A percentile compares a stretch with the other conserved stretches of the same genome.
These are phyloP conservation scores for Rhododendron ferrugineum DNA, from an alignment of 148 eudicot species.

Conservation along the genomic window DNA sequence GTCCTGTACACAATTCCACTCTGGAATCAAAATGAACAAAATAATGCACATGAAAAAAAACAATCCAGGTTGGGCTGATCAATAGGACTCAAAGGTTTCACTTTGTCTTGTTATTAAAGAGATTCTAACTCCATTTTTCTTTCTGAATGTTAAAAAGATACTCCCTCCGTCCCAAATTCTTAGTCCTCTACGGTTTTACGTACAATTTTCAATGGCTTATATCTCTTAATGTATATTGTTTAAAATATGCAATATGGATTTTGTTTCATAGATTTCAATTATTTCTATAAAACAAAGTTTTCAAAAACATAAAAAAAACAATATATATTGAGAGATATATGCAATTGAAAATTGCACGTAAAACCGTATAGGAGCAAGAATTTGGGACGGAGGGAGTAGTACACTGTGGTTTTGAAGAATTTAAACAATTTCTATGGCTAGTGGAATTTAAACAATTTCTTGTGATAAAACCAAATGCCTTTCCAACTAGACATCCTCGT, in stretches of 20 bases:
- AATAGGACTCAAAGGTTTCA: neutral
- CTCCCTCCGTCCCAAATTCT: no score
- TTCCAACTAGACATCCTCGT: neutral
- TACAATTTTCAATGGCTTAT: no score
- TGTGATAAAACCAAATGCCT: neutral
- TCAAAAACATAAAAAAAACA: no score
- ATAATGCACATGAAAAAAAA: neutral
- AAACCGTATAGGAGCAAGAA: no score
- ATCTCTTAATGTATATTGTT: no score
- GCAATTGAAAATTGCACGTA: no score
- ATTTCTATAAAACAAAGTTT: no score
- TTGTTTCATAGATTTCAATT: no score
- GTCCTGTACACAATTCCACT: neutral
- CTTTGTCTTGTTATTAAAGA: neutral
- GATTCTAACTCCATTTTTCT: neutral
- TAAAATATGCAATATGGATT: no score
- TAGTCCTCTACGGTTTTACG: no score
- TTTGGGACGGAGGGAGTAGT: no score
- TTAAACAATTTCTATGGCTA: neutral
- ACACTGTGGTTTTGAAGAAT: neutral
- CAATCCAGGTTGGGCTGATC: neutral
- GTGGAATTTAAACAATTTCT: neutral
- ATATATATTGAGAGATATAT: no score
- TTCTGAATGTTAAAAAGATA: neutral
- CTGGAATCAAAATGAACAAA: neutral